phyloP scores from a whole-genome alignment of 176 grass and related monocot species.

The Leersia perrieri region DNA sequence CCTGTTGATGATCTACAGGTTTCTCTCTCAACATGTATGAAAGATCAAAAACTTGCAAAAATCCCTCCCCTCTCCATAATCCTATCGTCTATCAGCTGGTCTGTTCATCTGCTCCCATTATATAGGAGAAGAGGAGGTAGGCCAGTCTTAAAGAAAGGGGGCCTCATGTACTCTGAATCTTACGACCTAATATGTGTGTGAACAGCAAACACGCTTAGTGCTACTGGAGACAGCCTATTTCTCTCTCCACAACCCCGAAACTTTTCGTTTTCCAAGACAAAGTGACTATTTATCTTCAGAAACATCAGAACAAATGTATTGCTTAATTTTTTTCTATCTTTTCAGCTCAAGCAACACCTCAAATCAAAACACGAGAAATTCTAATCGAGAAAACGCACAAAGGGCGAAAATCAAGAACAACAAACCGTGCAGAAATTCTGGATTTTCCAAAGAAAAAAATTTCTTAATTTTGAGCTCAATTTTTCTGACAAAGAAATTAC shows the following conservation, averaged over 20 bases:
- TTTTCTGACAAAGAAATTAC: conserved; percentile 39
- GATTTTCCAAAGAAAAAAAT: neutral
- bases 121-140: conserved; percentile 13
- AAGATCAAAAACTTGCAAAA: conserved; percentile 33
- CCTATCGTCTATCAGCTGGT: neutral
- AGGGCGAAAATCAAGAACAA: neutral
- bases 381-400: neutral
- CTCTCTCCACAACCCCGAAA: neutral
- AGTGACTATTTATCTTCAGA: conserved; percentile 17
- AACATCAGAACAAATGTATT: conserved; percentile 2
- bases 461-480: conserved; percentile 1
- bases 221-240: neutral
- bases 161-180: conserved; percentile 8
- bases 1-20: conserved; percentile 11
- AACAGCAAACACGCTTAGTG: conserved; percentile 42
- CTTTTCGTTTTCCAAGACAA: conserved; percentile 29
- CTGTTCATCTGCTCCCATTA: conserved; percentile 28
- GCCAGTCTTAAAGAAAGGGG: conserved; percentile 21
- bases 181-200: conserved; percentile 59
- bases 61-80: neutral
- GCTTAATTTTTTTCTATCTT: neutral
- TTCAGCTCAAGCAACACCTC: neutral
- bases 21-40: neutral
- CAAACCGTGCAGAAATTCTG: neutral
- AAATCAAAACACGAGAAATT: neutral